Evolutionary conservation across 2,329 filamentous ascomycete species (phyloP).

Genomic region (Akanthomyces muscarius): DNA sequence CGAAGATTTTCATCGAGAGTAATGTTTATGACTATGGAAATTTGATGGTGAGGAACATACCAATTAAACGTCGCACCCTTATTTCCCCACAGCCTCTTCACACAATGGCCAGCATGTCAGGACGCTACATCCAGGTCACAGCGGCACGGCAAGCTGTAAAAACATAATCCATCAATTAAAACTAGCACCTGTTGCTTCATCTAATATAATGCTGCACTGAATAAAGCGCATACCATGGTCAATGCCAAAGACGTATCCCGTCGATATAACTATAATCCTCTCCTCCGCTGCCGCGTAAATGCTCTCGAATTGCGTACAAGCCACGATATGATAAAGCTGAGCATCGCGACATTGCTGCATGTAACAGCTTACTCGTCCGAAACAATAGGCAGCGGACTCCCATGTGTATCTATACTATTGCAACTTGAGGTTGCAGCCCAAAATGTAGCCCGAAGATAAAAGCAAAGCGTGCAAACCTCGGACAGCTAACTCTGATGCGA

Average conservation of each 20-base stretch:
- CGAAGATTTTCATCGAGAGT: slow-evolving; percentile 73
- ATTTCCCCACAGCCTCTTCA: background rate
- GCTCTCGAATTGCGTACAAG: background rate
- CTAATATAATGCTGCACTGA: slow-evolving; percentile 2
- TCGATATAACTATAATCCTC: slow-evolving; percentile 5
- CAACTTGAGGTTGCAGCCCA: slow-evolving; percentile 3
- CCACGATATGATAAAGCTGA: background rate
- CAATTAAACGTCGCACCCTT: background rate
- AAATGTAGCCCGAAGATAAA: slow-evolving; percentile 5
- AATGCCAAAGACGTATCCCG: slow-evolving; percentile 2
- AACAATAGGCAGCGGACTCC: slow-evolving; percentile 8
- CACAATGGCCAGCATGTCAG: background rate
- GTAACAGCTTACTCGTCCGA: background rate
- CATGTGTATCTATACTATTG: slow-evolving; percentile 12
- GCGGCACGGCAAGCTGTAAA: background rate
- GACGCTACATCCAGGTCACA: background rate
- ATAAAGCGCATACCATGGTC: slow-evolving; percentile 5
- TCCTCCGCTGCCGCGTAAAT: slow-evolving; percentile 6
- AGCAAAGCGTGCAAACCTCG: slow-evolving; percentile 13
- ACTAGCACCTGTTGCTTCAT: slow-evolving; percentile 14
- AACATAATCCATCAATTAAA: slow-evolving; percentile 15
- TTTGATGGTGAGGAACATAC: slow-evolving; percentile 82
- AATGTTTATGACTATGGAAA: slow-evolving; percentile 61
- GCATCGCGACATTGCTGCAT: background rate
- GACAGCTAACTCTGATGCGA: slow-evolving; percentile 17